Evolutionary conservation across 2,329 filamentous ascomycete genomes (phyloP), one percentile per base, ranked within the genome.

Genomic region (Leptographium radiaticola): DNA sequence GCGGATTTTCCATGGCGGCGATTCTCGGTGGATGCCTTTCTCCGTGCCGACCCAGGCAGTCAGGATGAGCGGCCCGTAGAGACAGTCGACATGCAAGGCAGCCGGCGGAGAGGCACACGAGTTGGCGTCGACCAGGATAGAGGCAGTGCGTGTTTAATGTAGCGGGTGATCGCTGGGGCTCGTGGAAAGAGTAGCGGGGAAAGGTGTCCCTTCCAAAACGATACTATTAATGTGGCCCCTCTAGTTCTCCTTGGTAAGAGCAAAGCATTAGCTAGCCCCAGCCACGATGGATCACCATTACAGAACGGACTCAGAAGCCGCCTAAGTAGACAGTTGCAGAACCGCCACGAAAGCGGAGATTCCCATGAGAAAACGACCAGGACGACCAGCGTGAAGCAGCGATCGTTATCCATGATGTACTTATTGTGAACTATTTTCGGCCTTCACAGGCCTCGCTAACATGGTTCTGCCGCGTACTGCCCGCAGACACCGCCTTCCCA

Each of bases 1-100:
- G 88, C 72, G 83, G 77, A 66, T 79, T 81, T 63, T 94, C 89
- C 70, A 88, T 79, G 70, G 90, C 87, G 66, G 86, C 16, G 16
- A 18, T 30, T 39, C 9, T n/a, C 42, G 11, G 39, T 10, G 36
- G 38, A 30, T 18, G 34, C 40, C 15, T 49, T 30, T 36, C 38
- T 43, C 38, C 25, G 38, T 30, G 49, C 30, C 30, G 36, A 42
- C 38, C 20, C 20, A 31, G 33, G 45, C 20, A 30, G 46, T 39
- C 34, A 44, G 36, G 38, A 44, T 15, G 9, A 48, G 36, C 11
- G 30, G 45, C 15, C 25, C 15, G n/a, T 20, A 36, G 31, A 20
- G 36, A 40, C 30, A 36, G 49, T 44, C 49, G 49, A 51, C 49
- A 51, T 51, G 49, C 49, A 51, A 43, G 39, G 40, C 49, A 44